Evolutionary conservation across 2,329 filamentous ascomycete species (phyloP).

Genomic region (Aspergillus phoenicis): DNA sequence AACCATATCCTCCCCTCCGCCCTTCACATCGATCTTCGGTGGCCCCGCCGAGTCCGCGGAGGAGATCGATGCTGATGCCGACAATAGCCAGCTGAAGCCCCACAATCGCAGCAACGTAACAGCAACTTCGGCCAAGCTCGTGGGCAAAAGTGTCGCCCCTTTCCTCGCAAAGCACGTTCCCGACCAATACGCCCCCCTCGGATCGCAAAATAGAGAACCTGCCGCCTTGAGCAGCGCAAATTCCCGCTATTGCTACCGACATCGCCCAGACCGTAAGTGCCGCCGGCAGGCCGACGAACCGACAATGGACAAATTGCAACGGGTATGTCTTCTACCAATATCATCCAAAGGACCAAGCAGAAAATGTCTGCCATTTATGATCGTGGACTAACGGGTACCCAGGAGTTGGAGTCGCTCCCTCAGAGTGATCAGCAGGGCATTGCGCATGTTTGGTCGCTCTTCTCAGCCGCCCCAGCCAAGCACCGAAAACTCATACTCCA

Average conservation of each 20-base stretch:
- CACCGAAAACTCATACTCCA: slow-evolving; percentile 96
- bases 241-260: slow-evolving; percentile 93
- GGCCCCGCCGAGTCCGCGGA: slow-evolving; percentile 20
- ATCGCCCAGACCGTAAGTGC: slow-evolving; percentile 92
- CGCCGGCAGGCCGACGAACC: slow-evolving; percentile 88
- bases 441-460: slow-evolving; percentile 95
- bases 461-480: slow-evolving; percentile 91
- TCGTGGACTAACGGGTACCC: slow-evolving; percentile 7
- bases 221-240: slow-evolving; percentile 58
- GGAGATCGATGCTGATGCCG: slow-evolving; percentile 25
- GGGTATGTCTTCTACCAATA: slow-evolving; percentile 55
- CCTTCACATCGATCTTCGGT: slow-evolving; percentile 27
- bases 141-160: slow-evolving; percentile 77
- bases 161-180: slow-evolving; percentile 92
- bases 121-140: slow-evolving; percentile 60
- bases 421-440: slow-evolving; percentile 91
- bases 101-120: slow-evolving; percentile 40
- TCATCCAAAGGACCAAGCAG: not conserved
- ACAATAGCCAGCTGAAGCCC: slow-evolving; percentile 26
- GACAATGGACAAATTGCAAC: slow-evolving; percentile 93
- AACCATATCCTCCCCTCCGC: slow-evolving; percentile 5
- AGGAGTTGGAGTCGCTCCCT: slow-evolving; percentile 81
- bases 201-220: slow-evolving; percentile 38
- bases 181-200: slow-evolving; percentile 79
- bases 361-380: not conserved